phyloP scores from a whole-genome alignment of 257 asterid species.

The Solanum habrochaites region DNA sequence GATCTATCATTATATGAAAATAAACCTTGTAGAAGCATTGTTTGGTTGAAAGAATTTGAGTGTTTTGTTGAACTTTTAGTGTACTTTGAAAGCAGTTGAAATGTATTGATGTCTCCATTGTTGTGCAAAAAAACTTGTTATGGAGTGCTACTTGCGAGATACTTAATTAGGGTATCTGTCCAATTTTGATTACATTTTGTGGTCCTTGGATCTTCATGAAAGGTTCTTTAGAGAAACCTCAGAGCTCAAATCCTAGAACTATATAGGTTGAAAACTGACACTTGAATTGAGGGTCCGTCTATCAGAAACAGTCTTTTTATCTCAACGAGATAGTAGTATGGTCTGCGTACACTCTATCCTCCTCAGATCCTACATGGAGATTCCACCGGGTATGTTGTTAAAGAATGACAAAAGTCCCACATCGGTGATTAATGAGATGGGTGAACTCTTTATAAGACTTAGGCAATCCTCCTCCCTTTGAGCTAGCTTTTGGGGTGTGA shows the following conservation, averaged over 20 bases:
- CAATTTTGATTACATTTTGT: not conserved
- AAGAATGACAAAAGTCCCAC: too few relatives aligned
- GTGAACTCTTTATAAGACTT: too few relatives aligned
- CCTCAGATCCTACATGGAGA: too few relatives aligned
- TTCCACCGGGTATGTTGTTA: too few relatives aligned
- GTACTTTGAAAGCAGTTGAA: not conserved
- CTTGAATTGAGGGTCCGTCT: too few relatives aligned
- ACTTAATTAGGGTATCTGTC: not conserved
- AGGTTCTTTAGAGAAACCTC: not conserved
- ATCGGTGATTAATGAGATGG: too few relatives aligned
- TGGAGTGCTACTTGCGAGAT: not conserved
- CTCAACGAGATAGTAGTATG: too few relatives aligned
- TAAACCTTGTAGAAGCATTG: not conserved
- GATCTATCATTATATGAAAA: not conserved
- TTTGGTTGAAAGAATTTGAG: not conserved
- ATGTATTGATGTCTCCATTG: not conserved
- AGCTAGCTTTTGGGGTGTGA: too few relatives aligned
- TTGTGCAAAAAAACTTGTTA: not conserved
- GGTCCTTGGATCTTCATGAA: not conserved
- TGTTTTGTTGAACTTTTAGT: not conserved
- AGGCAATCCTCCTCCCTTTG: too few relatives aligned
- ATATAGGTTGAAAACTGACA: not conserved
- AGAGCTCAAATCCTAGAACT: not conserved
- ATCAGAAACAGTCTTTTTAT: too few relatives aligned
- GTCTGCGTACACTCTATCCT: too few relatives aligned